phyloP scores from a whole-genome alignment of 1,284 basidiomycete genomes.

The Sanguinoderma infundibulare region DNA sequence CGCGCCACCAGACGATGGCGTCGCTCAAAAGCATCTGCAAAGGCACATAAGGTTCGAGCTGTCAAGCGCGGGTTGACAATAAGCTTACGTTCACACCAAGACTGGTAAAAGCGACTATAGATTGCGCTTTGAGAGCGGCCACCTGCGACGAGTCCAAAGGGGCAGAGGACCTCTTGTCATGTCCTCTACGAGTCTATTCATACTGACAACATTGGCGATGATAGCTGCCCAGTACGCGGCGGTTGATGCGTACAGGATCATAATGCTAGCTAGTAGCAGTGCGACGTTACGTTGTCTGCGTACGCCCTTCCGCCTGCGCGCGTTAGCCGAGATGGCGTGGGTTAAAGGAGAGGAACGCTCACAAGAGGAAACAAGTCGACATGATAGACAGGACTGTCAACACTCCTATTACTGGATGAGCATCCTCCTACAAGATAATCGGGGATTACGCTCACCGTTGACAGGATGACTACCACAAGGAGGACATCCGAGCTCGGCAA shows the following conservation, averaged over 20 bases:
- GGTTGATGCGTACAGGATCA: not conserved
- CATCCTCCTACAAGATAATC: not conserved
- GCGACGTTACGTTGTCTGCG: not conserved
- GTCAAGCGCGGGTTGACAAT: not conserved
- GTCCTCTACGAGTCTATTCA: not conserved
- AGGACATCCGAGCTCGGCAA: not conserved
- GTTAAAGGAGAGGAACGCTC: not conserved
- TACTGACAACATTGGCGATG: not conserved
- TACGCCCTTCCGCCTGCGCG: not conserved
- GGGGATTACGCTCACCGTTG: not conserved
- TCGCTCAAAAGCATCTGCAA: not conserved
- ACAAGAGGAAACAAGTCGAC: not conserved
- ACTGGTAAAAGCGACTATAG: not conserved
- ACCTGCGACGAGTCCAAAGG: not conserved
- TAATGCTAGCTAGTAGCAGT: not conserved
- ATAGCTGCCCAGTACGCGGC: not conserved
- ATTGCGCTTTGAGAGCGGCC: not conserved
- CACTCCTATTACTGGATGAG: not conserved
- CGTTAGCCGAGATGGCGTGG: not conserved
- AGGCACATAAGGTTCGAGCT: too few species aligned
- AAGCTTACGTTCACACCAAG: not conserved
- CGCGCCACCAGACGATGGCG: not conserved
- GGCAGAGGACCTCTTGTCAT: not conserved
- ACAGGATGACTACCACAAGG: not conserved
- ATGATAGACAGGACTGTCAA: not conserved